phyloP scores from a whole-genome alignment of 2,329 filamentous ascomycete genomes.

The Akanthomyces uredinophilus region DNA sequence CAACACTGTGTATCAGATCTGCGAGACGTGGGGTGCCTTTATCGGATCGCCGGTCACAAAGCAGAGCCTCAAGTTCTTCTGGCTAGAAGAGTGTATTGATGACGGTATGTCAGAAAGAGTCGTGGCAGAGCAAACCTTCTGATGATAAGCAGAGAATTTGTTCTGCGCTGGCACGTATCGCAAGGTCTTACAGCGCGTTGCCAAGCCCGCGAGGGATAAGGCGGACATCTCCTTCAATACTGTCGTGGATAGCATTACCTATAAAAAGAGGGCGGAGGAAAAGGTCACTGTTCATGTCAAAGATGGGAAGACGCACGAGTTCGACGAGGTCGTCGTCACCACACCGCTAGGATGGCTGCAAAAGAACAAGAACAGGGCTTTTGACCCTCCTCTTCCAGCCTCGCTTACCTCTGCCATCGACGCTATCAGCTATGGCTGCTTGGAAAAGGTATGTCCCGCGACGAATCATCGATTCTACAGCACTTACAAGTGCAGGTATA shows the following conservation, averaged over 20 bases:
- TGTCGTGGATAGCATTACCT: slow-evolving; percentile 40
- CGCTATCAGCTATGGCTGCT: slow-evolving; percentile 62
- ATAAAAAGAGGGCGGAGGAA: slow-evolving; percentile 23
- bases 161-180: slow-evolving; percentile 57
- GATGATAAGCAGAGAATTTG: slow-evolving; percentile 44
- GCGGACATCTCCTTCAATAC: slow-evolving; percentile 50
- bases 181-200: slow-evolving; percentile 53
- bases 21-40: slow-evolving; percentile 66
- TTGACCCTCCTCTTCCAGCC: slow-evolving; percentile 54
- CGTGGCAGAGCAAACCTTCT: neutral
- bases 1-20: slow-evolving; percentile 44
- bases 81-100: slow-evolving; percentile 73
- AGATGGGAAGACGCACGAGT: slow-evolving; percentile 42
- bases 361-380: slow-evolving; percentile 46
- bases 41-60: slow-evolving; percentile 58
- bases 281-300: slow-evolving; percentile 42
- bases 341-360: slow-evolving; percentile 66
- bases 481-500: slow-evolving; percentile 37
- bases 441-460: slow-evolving; percentile 57
- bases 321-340: slow-evolving; percentile 66
- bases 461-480: neutral
- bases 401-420: slow-evolving; percentile 56
- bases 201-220: slow-evolving; percentile 49
- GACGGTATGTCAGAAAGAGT: slow-evolving; percentile 41
- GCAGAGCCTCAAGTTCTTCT: slow-evolving; percentile 72